phyloP scores from a whole-genome alignment of 768 basidiomycete species.

The Leucosporidium yakuticum region DNA sequence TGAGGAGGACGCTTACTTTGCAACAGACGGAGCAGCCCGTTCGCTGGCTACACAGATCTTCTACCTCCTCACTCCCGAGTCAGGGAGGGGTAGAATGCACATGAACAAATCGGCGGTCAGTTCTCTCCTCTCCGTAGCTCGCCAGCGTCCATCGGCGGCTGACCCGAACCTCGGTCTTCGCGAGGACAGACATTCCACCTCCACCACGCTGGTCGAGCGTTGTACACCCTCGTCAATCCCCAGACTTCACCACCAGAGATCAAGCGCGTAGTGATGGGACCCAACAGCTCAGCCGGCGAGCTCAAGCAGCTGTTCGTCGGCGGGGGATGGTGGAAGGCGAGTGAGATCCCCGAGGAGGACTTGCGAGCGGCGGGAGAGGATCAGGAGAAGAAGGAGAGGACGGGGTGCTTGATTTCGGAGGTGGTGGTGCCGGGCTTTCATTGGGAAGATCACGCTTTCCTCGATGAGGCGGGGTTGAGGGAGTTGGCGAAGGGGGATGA shows the following conservation, averaged over 20 bases:
- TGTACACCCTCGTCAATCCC: constrained; percentile 51
- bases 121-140: too few species aligned
- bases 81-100: neutral
- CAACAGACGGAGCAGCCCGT: constrained; percentile 41
- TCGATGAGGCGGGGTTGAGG: constrained; percentile 45
- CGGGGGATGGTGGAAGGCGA: constrained; percentile 43
- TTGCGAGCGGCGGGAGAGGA: constrained; percentile 14
- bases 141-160: neutral
- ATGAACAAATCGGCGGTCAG: constrained; percentile 19
- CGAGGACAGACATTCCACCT: constrained; percentile 51
- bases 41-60: constrained; percentile 50
- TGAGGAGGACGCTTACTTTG: neutral
- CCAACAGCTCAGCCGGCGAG: constrained; percentile 49
- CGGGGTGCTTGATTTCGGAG: constrained; percentile 56
- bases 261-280: constrained; percentile 50
- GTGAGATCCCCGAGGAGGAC: constrained; percentile 43
- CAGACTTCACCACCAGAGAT: constrained; percentile 40
- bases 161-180: neutral
- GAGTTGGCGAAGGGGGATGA: constrained; percentile 44
- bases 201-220: constrained; percentile 52
- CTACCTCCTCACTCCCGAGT: constrained; percentile 50
- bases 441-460: constrained; percentile 53
- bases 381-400: constrained; percentile 38
- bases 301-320: constrained; percentile 49
- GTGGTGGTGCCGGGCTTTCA: constrained; percentile 57